Percentiles rank a stretch among this genome's conserved stretches.
Conservation (phyloP, 257 asterid genomes). For the Avicennia marina region DNA sequence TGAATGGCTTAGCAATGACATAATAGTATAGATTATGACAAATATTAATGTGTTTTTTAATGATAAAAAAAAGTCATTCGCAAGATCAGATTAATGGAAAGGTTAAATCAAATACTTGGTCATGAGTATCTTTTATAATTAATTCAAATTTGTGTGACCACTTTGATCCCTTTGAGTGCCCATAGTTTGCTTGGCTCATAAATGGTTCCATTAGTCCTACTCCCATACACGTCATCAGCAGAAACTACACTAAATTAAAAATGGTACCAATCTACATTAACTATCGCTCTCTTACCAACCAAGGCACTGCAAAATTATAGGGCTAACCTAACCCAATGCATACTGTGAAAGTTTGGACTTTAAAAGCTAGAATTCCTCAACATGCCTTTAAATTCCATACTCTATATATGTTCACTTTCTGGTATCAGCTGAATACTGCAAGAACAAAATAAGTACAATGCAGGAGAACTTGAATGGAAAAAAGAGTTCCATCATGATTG, state of each 20-base stretch:
- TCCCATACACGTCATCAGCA: neutral
- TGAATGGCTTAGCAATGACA: no score
- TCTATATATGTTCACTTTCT: neutral
- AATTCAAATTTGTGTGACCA: neutral
- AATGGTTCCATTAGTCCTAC: neutral
- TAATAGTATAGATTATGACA: no score
- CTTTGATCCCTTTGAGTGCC: neutral
- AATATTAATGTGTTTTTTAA: no score
- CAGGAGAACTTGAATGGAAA: neutral
- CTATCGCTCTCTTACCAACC: neutral
- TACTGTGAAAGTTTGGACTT: conserved; percentile 5
- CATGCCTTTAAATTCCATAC: no score
- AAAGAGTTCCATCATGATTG: conserved; percentile 1
- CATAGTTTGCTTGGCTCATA: neutral
- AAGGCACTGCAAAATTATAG: conserved; percentile 9
- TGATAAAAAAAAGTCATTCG: no score
- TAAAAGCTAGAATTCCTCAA: no score
- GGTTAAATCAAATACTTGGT: no score
- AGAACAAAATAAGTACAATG: neutral
- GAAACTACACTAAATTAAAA: neutral
- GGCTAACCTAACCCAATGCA: neutral
- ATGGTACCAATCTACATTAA: neutral
- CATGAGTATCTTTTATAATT: neutral
- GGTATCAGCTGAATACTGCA: neutral
- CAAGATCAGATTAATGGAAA: no score